Conservation (phyloP, 805 yeast species). For the Starmerella davenportii region DNA sequence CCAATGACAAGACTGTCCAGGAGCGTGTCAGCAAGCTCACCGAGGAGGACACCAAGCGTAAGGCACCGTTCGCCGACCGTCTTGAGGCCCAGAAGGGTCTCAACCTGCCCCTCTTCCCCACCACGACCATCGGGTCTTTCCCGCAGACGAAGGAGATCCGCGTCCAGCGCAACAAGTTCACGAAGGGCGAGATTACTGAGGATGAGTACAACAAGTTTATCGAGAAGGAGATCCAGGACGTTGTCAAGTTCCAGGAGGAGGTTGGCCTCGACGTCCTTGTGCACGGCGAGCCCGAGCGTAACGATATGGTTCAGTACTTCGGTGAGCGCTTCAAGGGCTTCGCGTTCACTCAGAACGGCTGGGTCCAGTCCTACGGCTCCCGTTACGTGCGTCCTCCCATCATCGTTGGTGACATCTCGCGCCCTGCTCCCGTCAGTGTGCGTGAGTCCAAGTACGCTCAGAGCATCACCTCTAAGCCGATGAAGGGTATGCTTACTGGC, state of each 20-base stretch:
- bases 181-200: constrained; percentile 89
- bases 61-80: constrained; percentile 72
- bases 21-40: constrained; percentile 60
- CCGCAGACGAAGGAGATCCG: constrained; percentile 99
- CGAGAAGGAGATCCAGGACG: constrained; percentile 87
- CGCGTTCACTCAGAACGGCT: constrained; percentile 96
- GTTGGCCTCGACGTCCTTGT: constrained; percentile 95
- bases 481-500: constrained; percentile 99
- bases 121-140: constrained; percentile 99
- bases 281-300: constrained; percentile 99
- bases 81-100: constrained; percentile 72
- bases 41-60: constrained; percentile 57
- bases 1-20: constrained; percentile 82
- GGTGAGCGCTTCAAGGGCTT: constrained; percentile 98
- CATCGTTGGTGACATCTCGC: constrained; percentile 95
- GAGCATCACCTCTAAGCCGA: constrained; percentile 83
- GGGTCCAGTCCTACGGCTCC: constrained; percentile 99
- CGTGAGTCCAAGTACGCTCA: constrained; percentile 99
- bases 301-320: constrained; percentile 99
- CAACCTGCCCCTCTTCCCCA: constrained; percentile 97
- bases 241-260: constrained; percentile 98
- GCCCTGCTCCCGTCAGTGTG: constrained; percentile 97
- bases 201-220: constrained; percentile 93
- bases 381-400: constrained; percentile 99
- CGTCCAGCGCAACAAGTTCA: constrained; percentile 92